phyloP scores from a whole-genome alignment of 2,329 filamentous ascomycete species.

The Trichocomaceae sp. region DNA sequence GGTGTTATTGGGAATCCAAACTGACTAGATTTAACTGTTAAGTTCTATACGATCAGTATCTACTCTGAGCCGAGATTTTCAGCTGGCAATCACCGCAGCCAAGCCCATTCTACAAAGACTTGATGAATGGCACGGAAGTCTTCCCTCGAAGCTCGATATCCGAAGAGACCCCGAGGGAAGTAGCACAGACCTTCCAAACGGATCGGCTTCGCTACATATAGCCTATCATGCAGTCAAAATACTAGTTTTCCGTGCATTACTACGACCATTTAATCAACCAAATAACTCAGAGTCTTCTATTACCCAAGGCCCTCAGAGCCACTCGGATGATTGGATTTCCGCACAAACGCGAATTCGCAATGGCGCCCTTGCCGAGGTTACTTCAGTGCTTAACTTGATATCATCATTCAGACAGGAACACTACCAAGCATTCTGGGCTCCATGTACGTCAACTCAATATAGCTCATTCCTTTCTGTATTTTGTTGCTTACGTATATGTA shows the following conservation, averaged over 20 bases:
- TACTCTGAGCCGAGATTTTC: neutral
- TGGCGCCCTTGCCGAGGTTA: conserved; percentile 3
- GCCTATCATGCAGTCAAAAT: conserved; percentile 5
- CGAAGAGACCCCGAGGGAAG: neutral
- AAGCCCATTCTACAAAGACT: conserved; percentile 3
- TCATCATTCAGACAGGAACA: conserved; percentile 10
- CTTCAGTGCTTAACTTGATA: conserved; percentile 2
- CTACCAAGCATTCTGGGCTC: conserved; percentile 7
- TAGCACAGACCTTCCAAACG: neutral
- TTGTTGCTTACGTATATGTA: neutral
- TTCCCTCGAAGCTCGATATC: neutral
- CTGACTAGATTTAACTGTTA: neutral
- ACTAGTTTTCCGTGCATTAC: conserved; percentile 4
- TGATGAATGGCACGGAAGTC: conserved; percentile 4
- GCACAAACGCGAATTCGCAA: neutral
- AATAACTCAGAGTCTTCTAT: neutral
- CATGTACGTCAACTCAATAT: conserved; percentile 1
- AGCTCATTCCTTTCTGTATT: neutral
- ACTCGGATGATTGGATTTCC: conserved; percentile 2
- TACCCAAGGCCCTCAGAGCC: neutral
- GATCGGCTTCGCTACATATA: conserved; percentile 5
- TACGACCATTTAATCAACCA: conserved; percentile 5
- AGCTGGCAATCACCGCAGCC: neutral
- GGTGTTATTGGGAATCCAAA: neutral
- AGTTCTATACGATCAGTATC: conserved; percentile 8